Conservation (phyloP, 331 rosid genomes). For the Erythrophleum ivorense region DNA sequence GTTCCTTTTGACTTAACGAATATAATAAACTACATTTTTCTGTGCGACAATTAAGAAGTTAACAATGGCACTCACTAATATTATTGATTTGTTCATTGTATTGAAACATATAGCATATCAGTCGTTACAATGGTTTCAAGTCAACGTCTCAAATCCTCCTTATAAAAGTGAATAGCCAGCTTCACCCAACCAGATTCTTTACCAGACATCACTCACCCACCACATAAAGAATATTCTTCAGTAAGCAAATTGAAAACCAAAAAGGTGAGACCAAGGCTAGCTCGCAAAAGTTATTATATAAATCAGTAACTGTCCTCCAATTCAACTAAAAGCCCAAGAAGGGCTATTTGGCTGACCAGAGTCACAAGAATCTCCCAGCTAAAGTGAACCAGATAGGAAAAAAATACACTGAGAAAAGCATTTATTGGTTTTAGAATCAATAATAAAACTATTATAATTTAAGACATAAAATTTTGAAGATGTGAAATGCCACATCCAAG, state of each 20-base stretch:
- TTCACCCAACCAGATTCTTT: neutral
- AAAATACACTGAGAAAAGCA: neutral
- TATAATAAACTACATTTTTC: neutral
- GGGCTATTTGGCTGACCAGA: neutral
- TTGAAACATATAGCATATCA: neutral
- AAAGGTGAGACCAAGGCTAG: neutral
- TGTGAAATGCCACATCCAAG: neutral
- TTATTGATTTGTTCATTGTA: neutral
- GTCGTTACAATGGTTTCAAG: neutral
- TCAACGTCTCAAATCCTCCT: neutral
- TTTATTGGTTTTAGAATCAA: neutral
- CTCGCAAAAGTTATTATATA: neutral
- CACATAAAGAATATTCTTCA: neutral
- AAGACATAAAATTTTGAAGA: neutral
- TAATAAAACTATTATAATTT: neutral
- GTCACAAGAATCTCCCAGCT: neutral
- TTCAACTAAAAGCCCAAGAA: neutral
- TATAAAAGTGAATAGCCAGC: neutral
- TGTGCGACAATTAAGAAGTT: neutral
- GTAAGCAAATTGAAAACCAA: neutral
- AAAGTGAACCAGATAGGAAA: neutral
- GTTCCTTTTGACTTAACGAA: neutral
- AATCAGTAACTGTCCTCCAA: neutral
- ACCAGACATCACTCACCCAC: neutral
- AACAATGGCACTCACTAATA: neutral